Evolutionary conservation across 495 filamentous ascomycete species (phyloP), one percentile per base, ranked within the genome.

Genomic region (Neurospora pannonica): DNA sequence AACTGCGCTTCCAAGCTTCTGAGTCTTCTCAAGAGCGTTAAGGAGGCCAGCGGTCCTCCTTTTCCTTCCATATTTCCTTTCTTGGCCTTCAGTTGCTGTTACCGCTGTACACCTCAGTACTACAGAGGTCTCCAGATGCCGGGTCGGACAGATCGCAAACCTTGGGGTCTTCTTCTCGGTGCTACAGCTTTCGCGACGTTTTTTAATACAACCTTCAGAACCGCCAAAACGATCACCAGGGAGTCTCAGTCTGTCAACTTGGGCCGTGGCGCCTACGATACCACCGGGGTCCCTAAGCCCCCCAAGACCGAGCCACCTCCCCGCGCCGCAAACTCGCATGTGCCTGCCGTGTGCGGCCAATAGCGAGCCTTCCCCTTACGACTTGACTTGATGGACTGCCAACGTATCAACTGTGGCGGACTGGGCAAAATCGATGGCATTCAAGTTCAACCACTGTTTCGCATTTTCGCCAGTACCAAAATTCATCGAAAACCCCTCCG

Each of bases 191-290:
- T 34, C n/a, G 71, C 38, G 34, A 36, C 72, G 75, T 54, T 76
- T 76, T 75, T 43, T 40, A 71, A 73, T 31, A 75, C n/a, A 36
- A 31, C 21, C 48, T 71, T 19, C 31, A 5, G 48, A 40, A 74
- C 74, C 31, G 54, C 70, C 78, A 82, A 72, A 79, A 87, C 87
- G 86, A 82, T 84, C 75, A 80, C 79, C 76, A 82, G 82, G 82
- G 83, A 82, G 73, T 82, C 81, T 38, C 81, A 80, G 80, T 77
- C 76, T 42, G 70, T 79, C 75, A 87, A 88, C 81, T 87, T 87
- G 80, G 87, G 86, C 77, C 82, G 86, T 31, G 87, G 87, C n/a
- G 86, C 86, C 69, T 88, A 88, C 75, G 87, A 88, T 78, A 87
- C 86, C 72, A 88, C 86, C 36, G 85, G 86, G 46, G 83, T 87